Evolutionary conservation across 352 stramenopile genomes (phyloP), one percentile per base, ranked within the genome.

Genomic region (Albugo candida): DNA sequence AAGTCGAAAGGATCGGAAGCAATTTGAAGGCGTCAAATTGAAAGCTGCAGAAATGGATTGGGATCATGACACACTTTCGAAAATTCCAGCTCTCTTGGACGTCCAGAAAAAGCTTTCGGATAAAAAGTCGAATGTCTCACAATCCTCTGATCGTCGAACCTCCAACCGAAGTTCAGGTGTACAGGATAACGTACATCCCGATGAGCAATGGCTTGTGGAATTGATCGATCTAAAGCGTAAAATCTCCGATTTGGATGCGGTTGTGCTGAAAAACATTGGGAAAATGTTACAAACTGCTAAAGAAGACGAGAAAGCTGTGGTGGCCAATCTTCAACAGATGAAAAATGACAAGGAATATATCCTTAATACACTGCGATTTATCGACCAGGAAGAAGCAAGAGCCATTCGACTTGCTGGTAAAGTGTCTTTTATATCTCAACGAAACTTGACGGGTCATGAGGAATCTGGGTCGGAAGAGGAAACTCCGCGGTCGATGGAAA

Each of bases 321-420:
- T 61, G 20, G 53, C 60, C 13, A 64, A 78, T 42, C 51, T 91
- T 2, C 81, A 87, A 55, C 84, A 81, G 61, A 85, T 91, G 70
- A 84, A 86, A 65, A 67, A 61, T 41, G 72, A 83, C 63, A 87
- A 87, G 67, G 78, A 91, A 61, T 85, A 86, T 57, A 71, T 91
- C 58, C 67, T 91, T 1, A 91, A 91, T 64, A 83, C 70, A 57
- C 81, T 91, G 49, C 78, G 78, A 44, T 86, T 91, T 52, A 87
- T 91, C 63, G 78, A 91, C 56, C 72, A 87, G 46, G 78, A 91
- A 55, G 78, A 91, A 61, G 78, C 78, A 21, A 86, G 86, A 63
- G 78, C 78, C n/a, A 78, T 91, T 46, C 73, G 78, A 44, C 65
- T 62, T 54, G 74, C 74, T 20, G 74, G 77, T 49, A 91, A 91